Percentiles rank a stretch among this genome's conserved stretches.
Conservation (phyloP, 306 rosid species). For the Dryas alaskensis region DNA sequence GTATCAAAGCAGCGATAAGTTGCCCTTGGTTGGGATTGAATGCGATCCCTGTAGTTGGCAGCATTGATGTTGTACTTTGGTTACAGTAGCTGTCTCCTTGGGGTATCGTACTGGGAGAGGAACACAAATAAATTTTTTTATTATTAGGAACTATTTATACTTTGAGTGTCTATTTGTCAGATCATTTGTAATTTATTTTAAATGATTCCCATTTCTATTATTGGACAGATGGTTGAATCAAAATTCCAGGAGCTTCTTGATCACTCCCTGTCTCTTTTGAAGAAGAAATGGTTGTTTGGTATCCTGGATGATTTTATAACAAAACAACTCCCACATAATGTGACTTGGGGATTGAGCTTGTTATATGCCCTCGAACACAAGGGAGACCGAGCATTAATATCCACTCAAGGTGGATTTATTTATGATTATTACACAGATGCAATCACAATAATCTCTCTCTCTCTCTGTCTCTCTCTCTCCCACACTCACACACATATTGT, state of each 20-base stretch:
- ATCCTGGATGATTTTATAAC: slow-evolving; percentile 89
- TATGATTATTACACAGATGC: slow-evolving; percentile 3
- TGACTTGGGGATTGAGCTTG: slow-evolving; percentile 97
- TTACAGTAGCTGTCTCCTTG: too few species aligned
- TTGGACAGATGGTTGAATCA: slow-evolving; percentile 89
- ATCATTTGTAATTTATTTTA: neutral
- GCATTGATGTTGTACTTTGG: too few species aligned
- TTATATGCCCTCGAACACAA: slow-evolving; percentile 85
- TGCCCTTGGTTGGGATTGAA: too few species aligned
- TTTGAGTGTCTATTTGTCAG: neutral
- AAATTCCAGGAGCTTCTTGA: slow-evolving; percentile 77
- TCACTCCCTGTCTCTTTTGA: slow-evolving; percentile 67
- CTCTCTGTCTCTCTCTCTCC: slow-evolving; percentile 6
- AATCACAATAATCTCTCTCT: slow-evolving; percentile 5
- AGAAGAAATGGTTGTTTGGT: slow-evolving; percentile 90
- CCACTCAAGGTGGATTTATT: slow-evolving; percentile 70
- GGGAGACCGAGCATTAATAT: slow-evolving; percentile 79
- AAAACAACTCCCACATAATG: slow-evolving; percentile 97
- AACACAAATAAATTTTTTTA: neutral
- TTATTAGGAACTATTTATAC: neutral
- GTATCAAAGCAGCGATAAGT: too few species aligned
- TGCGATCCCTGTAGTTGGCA: too few species aligned
- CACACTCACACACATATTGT: neutral
- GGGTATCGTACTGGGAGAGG: too few species aligned
- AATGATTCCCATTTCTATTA: slow-evolving; percentile 19